phyloP scores from a whole-genome alignment of 305 asterid genomes.

The Ilex paraguariensis region DNA sequence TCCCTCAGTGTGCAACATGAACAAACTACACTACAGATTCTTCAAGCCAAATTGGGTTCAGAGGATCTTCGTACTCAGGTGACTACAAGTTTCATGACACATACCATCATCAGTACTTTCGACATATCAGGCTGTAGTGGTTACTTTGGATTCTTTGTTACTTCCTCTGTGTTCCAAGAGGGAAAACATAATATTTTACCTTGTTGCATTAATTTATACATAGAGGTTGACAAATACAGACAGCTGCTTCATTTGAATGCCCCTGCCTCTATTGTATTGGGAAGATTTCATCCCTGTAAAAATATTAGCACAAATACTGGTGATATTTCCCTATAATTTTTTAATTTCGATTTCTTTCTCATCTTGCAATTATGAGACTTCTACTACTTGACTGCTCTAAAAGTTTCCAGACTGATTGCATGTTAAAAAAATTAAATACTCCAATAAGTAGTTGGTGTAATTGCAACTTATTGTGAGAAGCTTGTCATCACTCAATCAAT shows the following conservation, averaged over 20 bases:
- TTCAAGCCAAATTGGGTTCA: constrained; percentile 90
- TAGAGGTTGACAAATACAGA: too few relatives aligned
- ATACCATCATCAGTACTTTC: neutral
- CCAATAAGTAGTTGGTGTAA: too few relatives aligned
- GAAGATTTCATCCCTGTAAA: too few relatives aligned
- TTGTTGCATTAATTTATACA: neutral
- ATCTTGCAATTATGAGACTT: too few relatives aligned
- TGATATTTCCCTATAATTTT: too few relatives aligned
- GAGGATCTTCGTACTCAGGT: constrained; percentile 99
- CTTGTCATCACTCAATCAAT: neutral
- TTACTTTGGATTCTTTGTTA: too few relatives aligned
- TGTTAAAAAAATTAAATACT: neutral
- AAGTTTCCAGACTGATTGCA: neutral
- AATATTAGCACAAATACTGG: too few relatives aligned
- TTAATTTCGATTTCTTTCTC: too few relatives aligned
- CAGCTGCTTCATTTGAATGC: too few relatives aligned
- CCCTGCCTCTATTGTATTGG: too few relatives aligned
- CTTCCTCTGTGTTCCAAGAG: too few relatives aligned
- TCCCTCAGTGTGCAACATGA: constrained; percentile 98
- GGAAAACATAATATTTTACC: neutral
- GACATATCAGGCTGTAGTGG: neutral
- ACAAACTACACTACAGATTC: constrained; percentile 94
- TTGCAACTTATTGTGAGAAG: neutral
- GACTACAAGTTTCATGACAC: neutral
- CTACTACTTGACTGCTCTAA: neutral